Percentiles rank a stretch among this genome's conserved stretches.
Conservation (phyloP, 139 green algal species). For the Coelastrella sp. region DNA sequence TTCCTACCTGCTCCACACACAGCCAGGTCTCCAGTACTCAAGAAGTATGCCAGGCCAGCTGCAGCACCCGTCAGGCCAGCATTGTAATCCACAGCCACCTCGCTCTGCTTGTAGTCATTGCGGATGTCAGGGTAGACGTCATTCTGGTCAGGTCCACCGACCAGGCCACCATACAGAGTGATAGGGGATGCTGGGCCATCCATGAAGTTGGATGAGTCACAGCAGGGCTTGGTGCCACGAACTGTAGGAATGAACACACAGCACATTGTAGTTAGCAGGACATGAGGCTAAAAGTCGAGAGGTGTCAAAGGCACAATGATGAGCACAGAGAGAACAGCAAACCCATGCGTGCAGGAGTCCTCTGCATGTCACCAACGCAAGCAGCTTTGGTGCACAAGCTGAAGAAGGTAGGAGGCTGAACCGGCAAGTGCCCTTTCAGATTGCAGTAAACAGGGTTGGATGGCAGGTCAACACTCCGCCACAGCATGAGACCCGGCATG, state of each 20-base stretch:
- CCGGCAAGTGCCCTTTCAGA: not conserved
- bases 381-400: not conserved
- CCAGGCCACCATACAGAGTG: constrained; percentile 69
- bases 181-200: constrained; percentile 50
- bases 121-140: constrained; percentile 51
- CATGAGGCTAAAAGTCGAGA: too few relatives aligned
- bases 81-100: constrained; percentile 65
- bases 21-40: not conserved
- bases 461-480: too few relatives aligned
- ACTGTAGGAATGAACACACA: not conserved
- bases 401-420: not conserved
- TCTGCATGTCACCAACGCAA: not conserved
- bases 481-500: not conserved
- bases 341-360: not conserved
- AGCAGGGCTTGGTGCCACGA: constrained; percentile 29
- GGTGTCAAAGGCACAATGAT: too few relatives aligned
- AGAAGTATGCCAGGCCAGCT: constrained; percentile 38
- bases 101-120: constrained; percentile 44
- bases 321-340: too few relatives aligned
- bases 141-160: constrained; percentile 66
- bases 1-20: not conserved
- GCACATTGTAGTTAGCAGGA: not conserved
- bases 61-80: constrained; percentile 59
- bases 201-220: constrained; percentile 62
- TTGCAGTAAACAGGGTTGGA: too few relatives aligned